Evolutionary conservation across 768 basidiomycete genomes (phyloP).

Genomic region (Kwoniella heveanensis): DNA sequence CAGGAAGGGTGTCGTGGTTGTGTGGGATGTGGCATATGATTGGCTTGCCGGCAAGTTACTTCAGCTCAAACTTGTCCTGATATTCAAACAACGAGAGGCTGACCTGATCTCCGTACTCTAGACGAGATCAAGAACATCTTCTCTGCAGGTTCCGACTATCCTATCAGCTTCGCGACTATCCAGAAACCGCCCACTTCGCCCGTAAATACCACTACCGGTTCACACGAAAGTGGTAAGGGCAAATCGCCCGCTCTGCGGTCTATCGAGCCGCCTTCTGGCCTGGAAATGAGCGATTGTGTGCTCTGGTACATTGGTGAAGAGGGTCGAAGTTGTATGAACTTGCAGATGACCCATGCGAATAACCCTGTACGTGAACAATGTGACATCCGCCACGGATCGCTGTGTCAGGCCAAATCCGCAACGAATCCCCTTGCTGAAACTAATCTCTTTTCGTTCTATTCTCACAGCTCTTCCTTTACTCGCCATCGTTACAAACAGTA

Average conservation of each 20-base stretch:
- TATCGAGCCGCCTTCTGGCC: constrained; percentile 43
- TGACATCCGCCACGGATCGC: no score
- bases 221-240: constrained; percentile 10
- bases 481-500: constrained; percentile 62
- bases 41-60: constrained; percentile 64
- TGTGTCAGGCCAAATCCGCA: no score
- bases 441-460: not conserved
- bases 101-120: constrained; percentile 20
- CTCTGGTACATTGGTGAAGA: constrained; percentile 76
- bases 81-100: no score
- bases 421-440: no score
- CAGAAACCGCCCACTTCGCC: constrained; percentile 28
- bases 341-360: constrained; percentile 77
- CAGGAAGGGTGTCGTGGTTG: constrained; percentile 61
- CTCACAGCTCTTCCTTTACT: constrained; percentile 72
- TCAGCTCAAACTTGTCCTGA: not conserved
- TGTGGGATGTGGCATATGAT: constrained; percentile 76
- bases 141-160: constrained; percentile 17
- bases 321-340: constrained; percentile 75
- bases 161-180: constrained; percentile 45
- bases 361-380: constrained; percentile 67
- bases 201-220: not conserved
- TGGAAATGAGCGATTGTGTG: constrained; percentile 53
- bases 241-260: constrained; percentile 48
- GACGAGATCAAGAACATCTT: constrained; percentile 36